Evolutionary conservation across 352 stramenopile species (phyloP).

Genomic region (Phytophthora pluvialis): DNA sequence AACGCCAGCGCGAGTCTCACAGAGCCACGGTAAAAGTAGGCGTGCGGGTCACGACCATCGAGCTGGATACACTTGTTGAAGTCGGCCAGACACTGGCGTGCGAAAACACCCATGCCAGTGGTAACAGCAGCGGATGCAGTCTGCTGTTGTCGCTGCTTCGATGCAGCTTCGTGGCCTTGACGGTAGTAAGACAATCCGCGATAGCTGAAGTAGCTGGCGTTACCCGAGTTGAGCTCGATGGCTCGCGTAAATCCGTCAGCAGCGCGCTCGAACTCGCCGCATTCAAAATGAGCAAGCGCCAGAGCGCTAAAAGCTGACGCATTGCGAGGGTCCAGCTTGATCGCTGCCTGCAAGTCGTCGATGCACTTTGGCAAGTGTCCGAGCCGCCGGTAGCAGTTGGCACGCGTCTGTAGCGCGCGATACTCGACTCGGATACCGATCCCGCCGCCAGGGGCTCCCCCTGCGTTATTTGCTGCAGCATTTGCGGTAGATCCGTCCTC

Average conservation of each 20-base stretch:
- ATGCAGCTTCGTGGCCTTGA: conserved; percentile 47
- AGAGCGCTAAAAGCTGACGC: conserved; percentile 62
- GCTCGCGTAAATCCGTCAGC: conserved; percentile 67
- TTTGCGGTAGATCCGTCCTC: conserved; percentile 58
- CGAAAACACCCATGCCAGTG: conserved; percentile 37
- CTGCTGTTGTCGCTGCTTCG: conserved; percentile 14
- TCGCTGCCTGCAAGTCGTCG: conserved; percentile 71
- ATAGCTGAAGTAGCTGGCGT: conserved; percentile 68
- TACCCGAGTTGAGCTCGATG: conserved; percentile 69
- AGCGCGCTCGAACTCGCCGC: conserved; percentile 54
- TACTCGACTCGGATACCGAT: conserved; percentile 71
- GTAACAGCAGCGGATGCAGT: conserved; percentile 10
- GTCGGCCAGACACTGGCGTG: conserved; percentile 65
- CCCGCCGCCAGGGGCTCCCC: conserved; percentile 16
- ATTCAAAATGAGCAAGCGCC: conserved; percentile 72
- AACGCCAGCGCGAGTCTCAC: conserved; percentile 69
- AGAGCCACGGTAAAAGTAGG: conserved; percentile 81
- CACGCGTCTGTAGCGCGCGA: conserved; percentile 68
- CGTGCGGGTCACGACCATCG: conserved; percentile 72
- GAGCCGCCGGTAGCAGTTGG: conserved; percentile 68
- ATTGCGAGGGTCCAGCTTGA: conserved; percentile 77
- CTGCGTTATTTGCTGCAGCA: conserved; percentile 10
- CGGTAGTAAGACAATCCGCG: conserved; percentile 76
- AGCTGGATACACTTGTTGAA: conserved; percentile 80
- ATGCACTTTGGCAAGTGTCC: conserved; percentile 71